These are phyloP conservation scores for Prunus mongolica DNA, from an alignment of 306 rosid genomes.

Conservation along the genomic window DNA sequence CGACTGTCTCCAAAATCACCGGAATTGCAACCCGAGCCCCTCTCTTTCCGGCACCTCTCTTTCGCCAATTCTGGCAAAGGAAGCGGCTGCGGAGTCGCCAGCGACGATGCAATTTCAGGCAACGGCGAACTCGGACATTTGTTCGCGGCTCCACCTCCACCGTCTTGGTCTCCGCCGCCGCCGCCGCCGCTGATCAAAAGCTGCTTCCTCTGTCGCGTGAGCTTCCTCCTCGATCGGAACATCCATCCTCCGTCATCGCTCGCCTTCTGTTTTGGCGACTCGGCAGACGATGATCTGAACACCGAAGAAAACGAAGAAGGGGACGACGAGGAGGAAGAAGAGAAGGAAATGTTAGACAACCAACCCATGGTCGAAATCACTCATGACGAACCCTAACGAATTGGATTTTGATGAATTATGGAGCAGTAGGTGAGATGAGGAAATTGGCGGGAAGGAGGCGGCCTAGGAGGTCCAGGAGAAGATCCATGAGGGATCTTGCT, in stretches of 20 bases:
- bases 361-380: conserved; percentile 54
- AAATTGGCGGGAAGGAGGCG: background rate
- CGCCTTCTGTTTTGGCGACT: conserved; percentile 19
- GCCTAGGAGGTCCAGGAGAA: conserved; percentile 4
- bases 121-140: conserved; percentile 12
- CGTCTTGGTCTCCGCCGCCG: background rate
- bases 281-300: conserved; percentile 5
- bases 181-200: conserved; percentile 13
- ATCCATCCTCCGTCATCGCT: conserved; percentile 32
- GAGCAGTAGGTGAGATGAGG: background rate
- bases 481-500: conserved; percentile 1
- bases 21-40: conserved; percentile 12
- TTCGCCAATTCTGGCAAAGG: conserved; percentile 66
- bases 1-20: conserved; percentile 17
- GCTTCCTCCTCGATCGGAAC: conserved; percentile 37
- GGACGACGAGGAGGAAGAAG: conserved; percentile 35
- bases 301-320: conserved; percentile 24
- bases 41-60: conserved; percentile 21
- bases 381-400: background rate
- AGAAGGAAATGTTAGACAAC: conserved; percentile 54
- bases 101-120: background rate
- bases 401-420: background rate
- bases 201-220: conserved; percentile 36
- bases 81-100: conserved; percentile 60
- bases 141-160: conserved; percentile 2